Percentiles rank a stretch among this genome's conserved stretches.
Conservation (phyloP, 2,329 filamentous ascomycete genomes). For the Fusarium redolens region DNA sequence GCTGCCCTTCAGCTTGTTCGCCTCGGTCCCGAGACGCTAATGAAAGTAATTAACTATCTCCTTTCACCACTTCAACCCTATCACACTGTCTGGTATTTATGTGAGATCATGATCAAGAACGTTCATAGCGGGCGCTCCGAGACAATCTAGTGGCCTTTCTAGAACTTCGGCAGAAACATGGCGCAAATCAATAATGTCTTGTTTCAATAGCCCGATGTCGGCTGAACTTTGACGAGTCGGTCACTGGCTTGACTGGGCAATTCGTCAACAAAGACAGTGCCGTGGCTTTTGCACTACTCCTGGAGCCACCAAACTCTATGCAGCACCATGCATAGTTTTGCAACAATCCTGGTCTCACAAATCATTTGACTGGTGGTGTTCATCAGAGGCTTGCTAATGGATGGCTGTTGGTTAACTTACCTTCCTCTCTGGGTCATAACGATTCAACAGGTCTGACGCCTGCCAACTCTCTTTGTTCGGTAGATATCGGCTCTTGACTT, state of each 20-base stretch:
- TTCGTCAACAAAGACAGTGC: neutral
- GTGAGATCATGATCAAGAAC: neutral
- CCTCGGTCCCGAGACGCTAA: neutral
- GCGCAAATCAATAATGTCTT: conserved; percentile 8
- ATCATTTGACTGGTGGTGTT: neutral
- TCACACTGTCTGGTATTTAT: neutral
- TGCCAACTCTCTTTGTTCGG: conserved; percentile 17
- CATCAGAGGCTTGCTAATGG: neutral
- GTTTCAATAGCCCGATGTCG: neutral
- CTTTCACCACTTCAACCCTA: neutral
- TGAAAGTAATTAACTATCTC: neutral
- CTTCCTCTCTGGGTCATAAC: conserved; percentile 31
- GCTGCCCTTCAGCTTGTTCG: neutral
- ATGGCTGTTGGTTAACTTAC: conserved; percentile 14
- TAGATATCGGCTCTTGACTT: conserved; percentile 8
- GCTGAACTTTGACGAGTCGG: conserved; percentile 6
- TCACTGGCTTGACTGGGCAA: neutral
- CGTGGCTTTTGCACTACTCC: conserved; percentile 13
- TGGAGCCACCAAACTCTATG: conserved; percentile 11
- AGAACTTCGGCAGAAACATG: conserved; percentile 32
- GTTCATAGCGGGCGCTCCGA: neutral
- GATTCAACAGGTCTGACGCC: conserved; percentile 1
- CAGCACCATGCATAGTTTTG: conserved; percentile 1
- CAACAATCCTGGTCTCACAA: conserved; percentile 12
- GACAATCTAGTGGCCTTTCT: conserved; percentile 12